A percentile compares a stretch with the other conserved stretches of the same genome.
Conservation (phyloP, 2,329 filamentous ascomycete genomes). For the Coniochaeta sp. region DNA sequence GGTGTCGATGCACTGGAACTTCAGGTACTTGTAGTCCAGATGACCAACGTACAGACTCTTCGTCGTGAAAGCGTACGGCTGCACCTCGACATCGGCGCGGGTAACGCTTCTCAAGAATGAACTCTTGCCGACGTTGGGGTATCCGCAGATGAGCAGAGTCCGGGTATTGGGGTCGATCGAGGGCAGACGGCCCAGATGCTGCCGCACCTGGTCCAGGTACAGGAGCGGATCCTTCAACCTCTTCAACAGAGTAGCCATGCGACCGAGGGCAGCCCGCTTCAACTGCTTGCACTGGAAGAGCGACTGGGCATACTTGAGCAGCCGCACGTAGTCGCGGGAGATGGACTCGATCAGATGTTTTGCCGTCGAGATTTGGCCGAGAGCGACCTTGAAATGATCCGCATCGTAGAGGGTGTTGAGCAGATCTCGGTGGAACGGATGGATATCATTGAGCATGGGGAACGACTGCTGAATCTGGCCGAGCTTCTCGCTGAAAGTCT, state of each 20-base stretch:
- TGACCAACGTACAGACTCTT: constrained; percentile 96
- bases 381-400: constrained; percentile 94
- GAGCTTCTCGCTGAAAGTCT: constrained; percentile 87
- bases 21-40: constrained; percentile 78
- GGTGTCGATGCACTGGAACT: constrained; percentile 78
- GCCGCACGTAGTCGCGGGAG: constrained; percentile 87
- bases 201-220: constrained; percentile 93
- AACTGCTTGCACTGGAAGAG: constrained; percentile 99
- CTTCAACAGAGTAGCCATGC: constrained; percentile 96
- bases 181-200: constrained; percentile 92
- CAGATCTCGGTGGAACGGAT: constrained; percentile 51
- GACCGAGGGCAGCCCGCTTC: constrained; percentile 89
- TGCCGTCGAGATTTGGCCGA: constrained; percentile 91
- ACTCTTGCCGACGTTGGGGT: constrained; percentile 96
- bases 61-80: constrained; percentile 88
- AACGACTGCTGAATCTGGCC: constrained; percentile 86
- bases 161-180: constrained; percentile 98
- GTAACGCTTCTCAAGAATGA: constrained; percentile 91
- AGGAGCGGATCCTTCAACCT: constrained; percentile 88
- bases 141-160: constrained; percentile 92
- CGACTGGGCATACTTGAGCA: constrained; percentile 84
- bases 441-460: constrained; percentile 75
- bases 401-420: constrained; percentile 98
- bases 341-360: constrained; percentile 97
- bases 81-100: constrained; percentile 90